These are phyloP conservation scores for Acidiella bohemica DNA, from an alignment of 495 filamentous ascomycete genomes.

Conservation along the genomic window DNA sequence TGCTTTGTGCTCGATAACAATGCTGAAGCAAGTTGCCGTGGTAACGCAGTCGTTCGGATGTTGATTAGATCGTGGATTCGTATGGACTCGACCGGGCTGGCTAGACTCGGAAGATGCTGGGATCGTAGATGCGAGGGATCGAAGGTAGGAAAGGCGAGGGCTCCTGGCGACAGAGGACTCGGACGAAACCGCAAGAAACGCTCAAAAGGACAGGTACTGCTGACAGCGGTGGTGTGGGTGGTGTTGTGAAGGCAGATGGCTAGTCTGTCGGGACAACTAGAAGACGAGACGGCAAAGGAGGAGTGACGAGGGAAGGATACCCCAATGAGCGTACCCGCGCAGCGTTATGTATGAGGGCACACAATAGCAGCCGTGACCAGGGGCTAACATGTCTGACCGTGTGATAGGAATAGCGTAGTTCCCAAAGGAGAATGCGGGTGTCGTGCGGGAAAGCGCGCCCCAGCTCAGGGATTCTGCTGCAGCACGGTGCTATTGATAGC, in stretches of 20 bases:
- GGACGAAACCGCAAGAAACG: constrained; percentile 3
- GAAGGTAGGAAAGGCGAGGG: constrained; percentile 5
- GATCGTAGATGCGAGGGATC: not conserved
- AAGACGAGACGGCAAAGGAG: not conserved
- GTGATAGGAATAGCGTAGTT: no score
- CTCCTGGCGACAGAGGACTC: constrained; percentile 9
- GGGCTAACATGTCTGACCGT: no score
- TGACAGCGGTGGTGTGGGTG: not conserved
- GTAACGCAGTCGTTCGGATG: not conserved
- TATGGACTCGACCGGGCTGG: constrained; percentile 11
- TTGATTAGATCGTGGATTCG: not conserved
- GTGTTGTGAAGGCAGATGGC: constrained; percentile 16
- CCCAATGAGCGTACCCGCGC: not conserved
- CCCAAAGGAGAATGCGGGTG: no score
- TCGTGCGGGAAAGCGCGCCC: no score
- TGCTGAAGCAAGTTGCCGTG: not conserved
- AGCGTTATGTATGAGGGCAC: constrained; percentile 8
- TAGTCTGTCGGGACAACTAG: constrained; percentile 12
- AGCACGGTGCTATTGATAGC: no score
- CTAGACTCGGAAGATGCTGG: constrained; percentile 14
- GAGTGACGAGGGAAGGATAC: not conserved
- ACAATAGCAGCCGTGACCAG: no score
- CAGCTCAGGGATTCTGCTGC: no score
- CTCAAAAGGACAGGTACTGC: constrained; percentile 1
- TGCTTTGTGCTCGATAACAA: not conserved